These are phyloP conservation scores for Lachancea dasiensis DNA, from an alignment of 805 yeast genomes.

Conservation along the genomic window DNA sequence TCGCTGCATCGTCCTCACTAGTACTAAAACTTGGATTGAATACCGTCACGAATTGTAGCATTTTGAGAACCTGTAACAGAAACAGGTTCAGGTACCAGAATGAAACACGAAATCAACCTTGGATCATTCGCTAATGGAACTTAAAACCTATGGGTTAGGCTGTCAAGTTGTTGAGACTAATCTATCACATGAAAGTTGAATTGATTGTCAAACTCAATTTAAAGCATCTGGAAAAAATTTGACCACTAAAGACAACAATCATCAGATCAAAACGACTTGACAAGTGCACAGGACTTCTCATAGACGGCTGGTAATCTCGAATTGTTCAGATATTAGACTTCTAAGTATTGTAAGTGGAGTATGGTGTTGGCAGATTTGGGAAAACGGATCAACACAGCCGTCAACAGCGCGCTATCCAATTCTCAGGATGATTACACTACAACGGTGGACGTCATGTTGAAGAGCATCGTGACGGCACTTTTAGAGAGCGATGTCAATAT, in stretches of 20 bases:
- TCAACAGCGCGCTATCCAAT: slow-evolving; percentile 53
- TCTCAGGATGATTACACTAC: slow-evolving; percentile 50
- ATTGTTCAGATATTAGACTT: background rate
- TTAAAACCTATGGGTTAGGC: too few relatives aligned
- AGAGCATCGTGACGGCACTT: slow-evolving; percentile 84
- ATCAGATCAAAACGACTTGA: too few relatives aligned
- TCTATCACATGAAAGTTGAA: too few relatives aligned
- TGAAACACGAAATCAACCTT: too few relatives aligned
- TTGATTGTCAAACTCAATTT: background rate
- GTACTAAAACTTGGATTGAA: slow-evolving; percentile 36
- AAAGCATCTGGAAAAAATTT: background rate
- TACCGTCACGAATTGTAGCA: slow-evolving; percentile 31
- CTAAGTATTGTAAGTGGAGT: background rate
- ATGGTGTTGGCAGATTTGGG: slow-evolving; percentile 84
- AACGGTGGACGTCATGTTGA: slow-evolving; percentile 66
- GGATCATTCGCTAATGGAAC: too few relatives aligned
- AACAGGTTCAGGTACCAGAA: too few relatives aligned
- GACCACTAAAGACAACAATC: too few relatives aligned
- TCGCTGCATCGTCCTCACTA: slow-evolving; percentile 29
- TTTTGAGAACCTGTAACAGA: slow-evolving; percentile 5
- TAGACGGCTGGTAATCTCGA: background rate
- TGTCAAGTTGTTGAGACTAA: too few relatives aligned
- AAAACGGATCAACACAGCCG: slow-evolving; percentile 67
- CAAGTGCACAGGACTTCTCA: too few relatives aligned
- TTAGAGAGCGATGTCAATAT: slow-evolving; percentile 93